phyloP scores from a whole-genome alignment of 352 stramenopile species.

The Globisporangium megalacanthum region DNA sequence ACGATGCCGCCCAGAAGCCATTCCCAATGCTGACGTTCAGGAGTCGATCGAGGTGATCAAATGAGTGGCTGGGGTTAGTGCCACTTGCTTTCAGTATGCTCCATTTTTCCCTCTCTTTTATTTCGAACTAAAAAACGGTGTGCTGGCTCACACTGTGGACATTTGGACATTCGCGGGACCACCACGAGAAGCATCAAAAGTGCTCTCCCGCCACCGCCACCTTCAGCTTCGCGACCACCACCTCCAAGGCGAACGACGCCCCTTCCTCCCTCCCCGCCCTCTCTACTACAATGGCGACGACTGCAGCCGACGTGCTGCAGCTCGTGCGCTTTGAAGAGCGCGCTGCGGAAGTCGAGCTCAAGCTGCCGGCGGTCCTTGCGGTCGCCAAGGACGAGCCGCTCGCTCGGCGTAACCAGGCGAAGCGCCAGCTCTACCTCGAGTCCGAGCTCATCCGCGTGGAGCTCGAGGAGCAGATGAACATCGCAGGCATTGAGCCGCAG shows the following conservation, averaged over 20 bases:
- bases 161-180: no score
- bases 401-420: constrained; percentile 68
- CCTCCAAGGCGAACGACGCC: no score
- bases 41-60: no score
- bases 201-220: background rate
- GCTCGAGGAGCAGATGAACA: constrained; percentile 72
- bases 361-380: constrained; percentile 36
- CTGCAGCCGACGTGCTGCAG: constrained; percentile 48
- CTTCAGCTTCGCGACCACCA: no score
- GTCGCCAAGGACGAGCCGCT: constrained; percentile 35
- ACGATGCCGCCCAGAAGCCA: no score
- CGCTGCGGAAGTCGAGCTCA: constrained; percentile 42
- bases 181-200: background rate
- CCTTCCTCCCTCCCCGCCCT: no score
- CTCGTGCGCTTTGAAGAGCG: constrained; percentile 52
- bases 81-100: no score
- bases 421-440: constrained; percentile 63
- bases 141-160: no score
- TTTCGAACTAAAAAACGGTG: no score
- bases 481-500: constrained; percentile 54
- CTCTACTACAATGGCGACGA: constrained; percentile 13
- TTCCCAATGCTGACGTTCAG: no score
- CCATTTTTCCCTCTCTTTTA: no score
- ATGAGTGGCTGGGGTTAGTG: no score
- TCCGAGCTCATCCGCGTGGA: constrained; percentile 72